Base-by-base conservation (phyloP, 768 basidiomycete genomes). In the Thelephora ganbajun region DNA sequence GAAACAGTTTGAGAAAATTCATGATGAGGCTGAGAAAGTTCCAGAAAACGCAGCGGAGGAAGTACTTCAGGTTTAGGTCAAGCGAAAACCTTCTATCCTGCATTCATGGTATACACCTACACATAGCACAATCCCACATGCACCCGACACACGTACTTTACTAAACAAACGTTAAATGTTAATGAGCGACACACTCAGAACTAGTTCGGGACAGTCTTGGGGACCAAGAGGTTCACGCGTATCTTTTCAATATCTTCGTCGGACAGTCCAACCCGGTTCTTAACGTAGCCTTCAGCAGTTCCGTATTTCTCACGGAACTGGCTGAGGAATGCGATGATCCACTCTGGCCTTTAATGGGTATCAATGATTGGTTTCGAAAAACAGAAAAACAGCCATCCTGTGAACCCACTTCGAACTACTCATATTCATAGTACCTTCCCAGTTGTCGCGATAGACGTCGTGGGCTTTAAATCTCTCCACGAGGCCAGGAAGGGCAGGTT, bases 231-330 rank as follows among this genome's bases (percentile, higher is more conserved):
- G n/a, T 53, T 54, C 12, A 20, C 33, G 11, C 51, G 57, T 35
- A 60, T 55, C 11, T 26, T 39, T 7, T 46, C 47, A 41, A 67
- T 48, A 47, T 68, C 65, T 11, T 57, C 58, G 13, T 60, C 63
- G 22, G 52, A 57, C 44, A 71, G 53, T 20, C 51, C 58, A 3
- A 61, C 62, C 35, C 60, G 46, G 2, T 50, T 50, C 45, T 56
- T 60, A 11, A 69, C 42, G 51, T 67, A 71, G 4, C 51, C 55
- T 36, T 68, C 67, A 13, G 60, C 63, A 19, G 62, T 60, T 42
- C 68, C 67, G 51, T 63, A 68, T 46, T 63, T 62, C 47, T 61
- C 55, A 23, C 63, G 54, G 34, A 70, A 53, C 49, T 62, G 55
- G 2, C 56, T 47, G 43, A 67, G 54, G 14, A 56, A 53, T 12